These are phyloP conservation scores for Phalaenopsis aphrodite DNA, from an alignment of 106 monocot species.

Conservation along the genomic window DNA sequence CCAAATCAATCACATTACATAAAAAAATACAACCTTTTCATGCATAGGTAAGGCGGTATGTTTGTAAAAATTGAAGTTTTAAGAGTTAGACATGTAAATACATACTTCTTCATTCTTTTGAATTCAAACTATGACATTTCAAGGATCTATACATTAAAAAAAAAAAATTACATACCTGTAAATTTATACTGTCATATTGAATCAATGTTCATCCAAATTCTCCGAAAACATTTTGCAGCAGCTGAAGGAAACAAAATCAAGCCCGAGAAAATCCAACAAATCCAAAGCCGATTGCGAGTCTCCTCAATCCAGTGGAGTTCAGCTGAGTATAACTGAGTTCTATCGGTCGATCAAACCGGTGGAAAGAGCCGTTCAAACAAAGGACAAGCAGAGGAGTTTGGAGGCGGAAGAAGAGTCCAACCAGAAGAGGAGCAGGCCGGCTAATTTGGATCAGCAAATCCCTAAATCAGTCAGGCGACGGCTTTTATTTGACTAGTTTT, in stretches of 20 bases:
- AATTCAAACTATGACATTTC: no score
- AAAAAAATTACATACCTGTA: no score
- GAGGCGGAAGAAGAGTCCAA: constrained; percentile 4
- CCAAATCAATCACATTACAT: no score
- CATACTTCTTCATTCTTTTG: neutral
- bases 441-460: constrained; percentile 25
- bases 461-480: constrained; percentile 61
- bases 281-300: constrained; percentile 12
- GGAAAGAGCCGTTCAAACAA: constrained; percentile 6
- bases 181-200: no score
- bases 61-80: no score
- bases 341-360: constrained; percentile 59
- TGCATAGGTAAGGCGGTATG: no score
- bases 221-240: constrained; percentile 26
- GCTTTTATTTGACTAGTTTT: constrained; percentile 53
- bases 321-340: constrained; percentile 87
- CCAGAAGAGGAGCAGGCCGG: constrained; percentile 10
- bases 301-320: constrained; percentile 29
- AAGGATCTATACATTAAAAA: no score
- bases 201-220: neutral
- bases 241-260: constrained; percentile 44
- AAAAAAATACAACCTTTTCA: no score
- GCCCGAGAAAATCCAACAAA: constrained; percentile 27
- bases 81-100: no score
- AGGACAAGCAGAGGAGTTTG: constrained; percentile 17